phyloP scores from a whole-genome alignment of 768 basidiomycete genomes.

The Cystofilobasidium capitatum region DNA sequence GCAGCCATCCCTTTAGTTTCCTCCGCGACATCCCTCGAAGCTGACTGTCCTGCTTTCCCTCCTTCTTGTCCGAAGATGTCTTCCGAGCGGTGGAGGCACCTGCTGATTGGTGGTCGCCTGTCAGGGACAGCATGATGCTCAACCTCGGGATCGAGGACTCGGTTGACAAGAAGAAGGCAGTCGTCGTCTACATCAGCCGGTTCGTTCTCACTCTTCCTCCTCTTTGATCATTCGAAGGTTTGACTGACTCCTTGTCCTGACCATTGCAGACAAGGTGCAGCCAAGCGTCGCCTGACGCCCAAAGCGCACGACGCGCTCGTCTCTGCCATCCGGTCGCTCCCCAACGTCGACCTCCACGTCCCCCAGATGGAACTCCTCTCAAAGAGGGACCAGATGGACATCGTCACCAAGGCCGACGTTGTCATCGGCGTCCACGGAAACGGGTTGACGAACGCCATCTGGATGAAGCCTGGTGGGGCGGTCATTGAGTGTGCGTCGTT shows the following conservation, averaged over 20 bases:
- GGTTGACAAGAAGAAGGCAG: neutral
- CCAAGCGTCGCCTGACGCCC: constrained; percentile 21
- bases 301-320: constrained; percentile 18
- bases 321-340: constrained; percentile 7
- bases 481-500: constrained; percentile 23
- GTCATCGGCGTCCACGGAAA: constrained; percentile 27
- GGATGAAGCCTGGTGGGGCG: constrained; percentile 27
- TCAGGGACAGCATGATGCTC: constrained; percentile 26
- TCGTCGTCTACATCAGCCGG: constrained; percentile 18
- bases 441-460: constrained; percentile 27
- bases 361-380: constrained; percentile 20
- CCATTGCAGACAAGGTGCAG: constrained; percentile 15
- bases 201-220: neutral
- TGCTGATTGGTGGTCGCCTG: constrained; percentile 26
- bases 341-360: constrained; percentile 20
- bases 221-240: neutral
- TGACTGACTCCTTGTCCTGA: neutral
- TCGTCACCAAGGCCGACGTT: constrained; percentile 21
- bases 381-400: constrained; percentile 26
- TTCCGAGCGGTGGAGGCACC: constrained; percentile 17
- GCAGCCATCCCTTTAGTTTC: too few species aligned
- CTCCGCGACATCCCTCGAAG: neutral
- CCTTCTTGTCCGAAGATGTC: neutral
- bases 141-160: constrained; percentile 22
- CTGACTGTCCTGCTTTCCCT: neutral